Base-by-base conservation (phyloP, 2,329 filamentous ascomycete genomes). In the Colletotrichum euphorbiae region DNA sequence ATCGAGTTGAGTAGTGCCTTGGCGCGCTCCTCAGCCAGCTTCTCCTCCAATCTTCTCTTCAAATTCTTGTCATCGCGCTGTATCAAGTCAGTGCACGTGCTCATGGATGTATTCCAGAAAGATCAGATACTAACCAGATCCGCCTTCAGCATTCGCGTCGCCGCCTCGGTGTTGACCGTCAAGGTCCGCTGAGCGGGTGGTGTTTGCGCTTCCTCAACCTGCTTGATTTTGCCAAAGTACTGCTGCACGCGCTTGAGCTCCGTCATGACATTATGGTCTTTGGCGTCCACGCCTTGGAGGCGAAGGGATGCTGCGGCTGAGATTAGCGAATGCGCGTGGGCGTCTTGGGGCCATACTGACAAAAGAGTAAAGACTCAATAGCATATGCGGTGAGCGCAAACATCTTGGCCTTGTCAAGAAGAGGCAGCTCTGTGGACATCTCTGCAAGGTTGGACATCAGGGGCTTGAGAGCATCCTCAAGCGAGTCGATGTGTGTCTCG, bases 371-470 rank as follows among this genome's bases (percentile, higher is more conserved):
- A 0, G 94, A 97, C 76, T 98, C 95, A 71, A 99, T 90, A 0
- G 94, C 88, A 78, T 98, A 99, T 17, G 93, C 91, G 58, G 91
- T 85, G 19, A 97, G 84, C n/a, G 96, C 90, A 77, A 97, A 93
- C 68, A 98, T 89, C 81, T 98, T 98, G 7, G 96, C 94, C 81
- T 93, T 94, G 83, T 98, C 95, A 69, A 99, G 85, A n/a, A 98
- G 85, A 2, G 95, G 94, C 31, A 98, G 85, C 76, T 93, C 93
- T 62, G 89, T 90, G 5, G 93, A 89, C 64, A 89, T 87, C 45
- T 90, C 88, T 57, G 88, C 83, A 48, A 98, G 81, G 56, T 85
- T 85, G 40, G 84, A 83, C 28, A 97, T 81, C 6, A 98, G 82
- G n/a, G 95, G 93, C 70, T 87, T 81, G 31, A 98, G 84, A 4